Conservation (phyloP, 768 basidiomycete genomes). For the Phanerodontia chrysosporium region DNA sequence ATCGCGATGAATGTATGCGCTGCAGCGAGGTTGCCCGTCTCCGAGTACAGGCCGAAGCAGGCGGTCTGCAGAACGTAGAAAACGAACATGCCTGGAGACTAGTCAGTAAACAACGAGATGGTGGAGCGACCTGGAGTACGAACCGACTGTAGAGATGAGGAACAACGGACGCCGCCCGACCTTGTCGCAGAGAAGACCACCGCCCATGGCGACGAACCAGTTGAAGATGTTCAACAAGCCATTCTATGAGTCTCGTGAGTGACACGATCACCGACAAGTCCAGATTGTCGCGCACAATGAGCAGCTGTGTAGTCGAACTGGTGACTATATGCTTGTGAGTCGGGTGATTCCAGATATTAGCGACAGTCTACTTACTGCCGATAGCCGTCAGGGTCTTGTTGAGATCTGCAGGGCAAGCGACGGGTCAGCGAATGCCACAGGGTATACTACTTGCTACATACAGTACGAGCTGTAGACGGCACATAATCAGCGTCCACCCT, state of each 20-base stretch:
- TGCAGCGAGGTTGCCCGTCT: slow-evolving; percentile 22
- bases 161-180: slow-evolving; percentile 48
- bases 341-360: background rate
- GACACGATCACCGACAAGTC: background rate
- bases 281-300: slow-evolving; percentile 28
- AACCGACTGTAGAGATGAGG: slow-evolving; percentile 41
- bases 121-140: slow-evolving; percentile 9
- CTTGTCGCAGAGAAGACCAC: slow-evolving; percentile 45
- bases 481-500: background rate
- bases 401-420: slow-evolving; percentile 29
- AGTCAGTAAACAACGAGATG: background rate
- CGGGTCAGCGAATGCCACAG: background rate
- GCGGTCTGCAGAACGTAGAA: slow-evolving; percentile 37
- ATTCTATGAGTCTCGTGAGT: slow-evolving; percentile 31
- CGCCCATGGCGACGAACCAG: slow-evolving; percentile 47
- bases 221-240: slow-evolving; percentile 53
- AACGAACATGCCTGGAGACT: slow-evolving; percentile 31
- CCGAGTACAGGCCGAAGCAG: slow-evolving; percentile 30
- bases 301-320: slow-evolving; percentile 38
- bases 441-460: slow-evolving; percentile 4
- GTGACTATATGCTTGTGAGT: slow-evolving; percentile 29
- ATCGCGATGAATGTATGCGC: slow-evolving; percentile 43
- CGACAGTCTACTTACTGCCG: slow-evolving; percentile 33
- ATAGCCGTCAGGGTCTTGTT: slow-evolving; percentile 51
- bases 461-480: slow-evolving; percentile 22